Percentiles rank a stretch among this genome's conserved stretches.
phyloP scores from a whole-genome alignment of 73 alveolate genomes.

The Breviolum minutum region DNA sequence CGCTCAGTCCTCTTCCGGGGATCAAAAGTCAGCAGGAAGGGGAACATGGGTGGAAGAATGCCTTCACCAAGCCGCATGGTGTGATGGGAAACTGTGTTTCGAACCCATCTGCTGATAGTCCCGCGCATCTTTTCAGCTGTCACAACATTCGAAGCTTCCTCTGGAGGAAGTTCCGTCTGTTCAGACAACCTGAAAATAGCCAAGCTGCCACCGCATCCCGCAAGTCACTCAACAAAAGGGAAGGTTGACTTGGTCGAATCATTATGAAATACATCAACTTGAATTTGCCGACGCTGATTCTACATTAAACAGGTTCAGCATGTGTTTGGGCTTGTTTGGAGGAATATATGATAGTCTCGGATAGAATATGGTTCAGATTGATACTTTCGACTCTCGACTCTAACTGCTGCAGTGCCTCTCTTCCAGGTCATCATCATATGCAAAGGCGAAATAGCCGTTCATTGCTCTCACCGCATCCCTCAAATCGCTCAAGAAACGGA shows the following conservation, averaged over 20 bases:
- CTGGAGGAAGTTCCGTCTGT: neutral
- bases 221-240: neutral
- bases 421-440: conserved; percentile 11
- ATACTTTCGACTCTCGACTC: neutral
- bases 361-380: neutral
- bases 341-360: neutral
- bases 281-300: neutral
- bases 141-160: neutral
- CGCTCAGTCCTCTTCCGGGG: neutral
- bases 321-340: neutral
- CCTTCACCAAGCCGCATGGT: neutral
- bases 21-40: conserved; percentile 6
- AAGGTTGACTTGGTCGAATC: neutral
- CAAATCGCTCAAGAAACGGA: neutral
- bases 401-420: neutral
- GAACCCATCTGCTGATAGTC: neutral
- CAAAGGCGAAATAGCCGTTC: neutral
- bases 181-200: neutral
- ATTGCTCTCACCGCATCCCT: neutral
- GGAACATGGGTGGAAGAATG: neutral
- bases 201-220: neutral
- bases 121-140: neutral
- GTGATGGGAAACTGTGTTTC: neutral
- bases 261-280: neutral
- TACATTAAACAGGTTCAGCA: no score